Conservation (phyloP, 176 grass and related monocot species). For the Cenchrus americanus region DNA sequence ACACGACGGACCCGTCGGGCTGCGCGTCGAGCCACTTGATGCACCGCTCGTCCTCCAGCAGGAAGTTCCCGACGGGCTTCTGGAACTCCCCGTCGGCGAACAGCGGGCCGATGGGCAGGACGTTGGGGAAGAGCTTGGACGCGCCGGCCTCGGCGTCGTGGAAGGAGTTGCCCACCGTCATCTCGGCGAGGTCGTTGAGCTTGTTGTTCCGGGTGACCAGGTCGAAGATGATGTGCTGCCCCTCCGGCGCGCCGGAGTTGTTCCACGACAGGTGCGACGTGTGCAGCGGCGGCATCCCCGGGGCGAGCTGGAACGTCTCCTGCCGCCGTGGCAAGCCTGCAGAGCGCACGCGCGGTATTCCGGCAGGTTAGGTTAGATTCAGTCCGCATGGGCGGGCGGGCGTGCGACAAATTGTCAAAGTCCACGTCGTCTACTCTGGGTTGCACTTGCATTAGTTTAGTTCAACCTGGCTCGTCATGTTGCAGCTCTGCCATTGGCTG, state of each 20-base stretch:
- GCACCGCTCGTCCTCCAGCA: slow-evolving; percentile 56
- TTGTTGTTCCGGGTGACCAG: slow-evolving; percentile 47
- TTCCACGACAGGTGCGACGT: slow-evolving; percentile 49
- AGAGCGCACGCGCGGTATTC: too few species aligned
- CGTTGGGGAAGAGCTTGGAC: slow-evolving; percentile 43
- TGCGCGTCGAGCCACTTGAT: slow-evolving; percentile 57
- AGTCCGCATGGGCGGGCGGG: background rate
- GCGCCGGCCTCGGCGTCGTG: slow-evolving; percentile 48
- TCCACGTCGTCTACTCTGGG: background rate
- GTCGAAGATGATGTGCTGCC: slow-evolving; percentile 48
- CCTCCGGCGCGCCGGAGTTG: slow-evolving; percentile 9
- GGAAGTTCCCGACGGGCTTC: slow-evolving; percentile 43
- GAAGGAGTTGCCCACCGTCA: slow-evolving; percentile 69
- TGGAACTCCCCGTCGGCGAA: slow-evolving; percentile 11
- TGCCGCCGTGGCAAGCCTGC: slow-evolving; percentile 48
- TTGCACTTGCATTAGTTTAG: background rate
- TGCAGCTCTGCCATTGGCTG: background rate
- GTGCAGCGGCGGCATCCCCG: slow-evolving; percentile 50
- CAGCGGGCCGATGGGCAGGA: slow-evolving; percentile 64
- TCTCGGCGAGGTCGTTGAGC: slow-evolving; percentile 38
- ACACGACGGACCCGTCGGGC: slow-evolving; percentile 52
- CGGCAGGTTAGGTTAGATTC: background rate
- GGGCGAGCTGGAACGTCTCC: slow-evolving; percentile 40
- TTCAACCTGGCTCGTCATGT: background rate
- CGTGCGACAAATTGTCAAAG: background rate